These are phyloP conservation scores for Paracorniculantispora psalliotae DNA, from an alignment of 2,329 filamentous ascomycete genomes.

Conservation along the genomic window DNA sequence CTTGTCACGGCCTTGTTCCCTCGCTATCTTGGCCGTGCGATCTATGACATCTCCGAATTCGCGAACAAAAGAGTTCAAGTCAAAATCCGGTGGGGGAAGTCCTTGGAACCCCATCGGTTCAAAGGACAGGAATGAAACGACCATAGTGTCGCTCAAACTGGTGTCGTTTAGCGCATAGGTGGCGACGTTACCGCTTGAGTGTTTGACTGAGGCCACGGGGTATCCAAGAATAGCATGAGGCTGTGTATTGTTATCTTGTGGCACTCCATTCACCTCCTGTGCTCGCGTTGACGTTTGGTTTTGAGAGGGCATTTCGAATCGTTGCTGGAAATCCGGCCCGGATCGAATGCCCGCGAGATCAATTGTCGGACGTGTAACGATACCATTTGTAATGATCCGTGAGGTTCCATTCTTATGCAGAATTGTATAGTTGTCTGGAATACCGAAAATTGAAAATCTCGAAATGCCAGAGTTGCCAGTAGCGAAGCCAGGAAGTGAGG, in stretches of 20 bases:
- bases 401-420: constrained; percentile 6
- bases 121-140: constrained; percentile 22
- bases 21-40: constrained; percentile 26
- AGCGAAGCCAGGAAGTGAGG: background rate
- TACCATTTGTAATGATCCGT: background rate
- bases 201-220: constrained; percentile 21
- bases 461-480: no score
- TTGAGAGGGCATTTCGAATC: background rate
- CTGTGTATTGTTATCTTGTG: background rate
- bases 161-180: constrained; percentile 25
- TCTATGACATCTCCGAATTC: constrained; percentile 35
- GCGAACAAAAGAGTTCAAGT: constrained; percentile 21
- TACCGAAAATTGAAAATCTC: background rate
- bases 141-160: constrained; percentile 19
- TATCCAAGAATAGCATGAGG: constrained; percentile 18
- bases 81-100: constrained; percentile 8
- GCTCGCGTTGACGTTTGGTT: background rate
- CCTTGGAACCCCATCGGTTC: background rate
- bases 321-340: background rate
- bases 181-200: constrained; percentile 20
- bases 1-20: constrained; percentile 46
- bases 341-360: constrained; percentile 1
- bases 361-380: background rate
- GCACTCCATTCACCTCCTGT: background rate
- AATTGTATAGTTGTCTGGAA: constrained; percentile 10